Percentiles rank a stretch among this genome's conserved stretches.
Conservation (phyloP, 78 protist genomes). For the Dictyostelium discoideum region DNA sequence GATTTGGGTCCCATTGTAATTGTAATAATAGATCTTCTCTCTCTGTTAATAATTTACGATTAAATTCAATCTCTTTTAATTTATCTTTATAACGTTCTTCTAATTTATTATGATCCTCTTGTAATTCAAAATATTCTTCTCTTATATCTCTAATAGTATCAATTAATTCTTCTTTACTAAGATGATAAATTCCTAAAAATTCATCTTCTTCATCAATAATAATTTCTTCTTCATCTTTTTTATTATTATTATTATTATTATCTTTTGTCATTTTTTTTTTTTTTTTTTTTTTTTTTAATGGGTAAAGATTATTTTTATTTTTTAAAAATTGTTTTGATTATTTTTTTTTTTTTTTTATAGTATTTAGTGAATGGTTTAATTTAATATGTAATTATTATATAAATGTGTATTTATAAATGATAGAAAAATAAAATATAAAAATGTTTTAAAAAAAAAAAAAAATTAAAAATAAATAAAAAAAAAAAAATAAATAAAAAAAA, state of each 20-base stretch:
- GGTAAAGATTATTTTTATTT: not conserved
- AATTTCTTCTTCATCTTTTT: not conserved
- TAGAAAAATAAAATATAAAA: not conserved
- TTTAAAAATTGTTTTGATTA: not conserved
- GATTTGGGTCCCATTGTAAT: slow-evolving; percentile 70
- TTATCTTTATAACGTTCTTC: not conserved
- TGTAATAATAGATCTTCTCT: slow-evolving; percentile 69
- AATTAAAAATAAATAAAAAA: not conserved
- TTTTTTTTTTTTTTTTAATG: not conserved
- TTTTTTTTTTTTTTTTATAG: not conserved
- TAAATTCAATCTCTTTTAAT: slow-evolving; percentile 45
- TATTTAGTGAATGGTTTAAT: not conserved
- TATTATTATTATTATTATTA: not conserved
- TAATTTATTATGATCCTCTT: not conserved
- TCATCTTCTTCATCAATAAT: slow-evolving; percentile 40
- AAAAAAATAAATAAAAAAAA: not conserved
- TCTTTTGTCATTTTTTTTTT: not conserved
- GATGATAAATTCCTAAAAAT: slow-evolving; percentile 10
- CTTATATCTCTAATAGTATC: slow-evolving; percentile 51
- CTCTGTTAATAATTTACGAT: slow-evolving; percentile 53
- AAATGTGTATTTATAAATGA: not conserved
- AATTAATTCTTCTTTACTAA: slow-evolving; percentile 31
- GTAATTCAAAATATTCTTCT: slow-evolving; percentile 49
- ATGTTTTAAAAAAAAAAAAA: not conserved
- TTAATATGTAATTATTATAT: not conserved